A percentile compares a stretch with the other conserved stretches of the same genome.
These are phyloP conservation scores for Colletotrichum lupini DNA, from an alignment of 2,329 filamentous ascomycete genomes.

Conservation along the genomic window DNA sequence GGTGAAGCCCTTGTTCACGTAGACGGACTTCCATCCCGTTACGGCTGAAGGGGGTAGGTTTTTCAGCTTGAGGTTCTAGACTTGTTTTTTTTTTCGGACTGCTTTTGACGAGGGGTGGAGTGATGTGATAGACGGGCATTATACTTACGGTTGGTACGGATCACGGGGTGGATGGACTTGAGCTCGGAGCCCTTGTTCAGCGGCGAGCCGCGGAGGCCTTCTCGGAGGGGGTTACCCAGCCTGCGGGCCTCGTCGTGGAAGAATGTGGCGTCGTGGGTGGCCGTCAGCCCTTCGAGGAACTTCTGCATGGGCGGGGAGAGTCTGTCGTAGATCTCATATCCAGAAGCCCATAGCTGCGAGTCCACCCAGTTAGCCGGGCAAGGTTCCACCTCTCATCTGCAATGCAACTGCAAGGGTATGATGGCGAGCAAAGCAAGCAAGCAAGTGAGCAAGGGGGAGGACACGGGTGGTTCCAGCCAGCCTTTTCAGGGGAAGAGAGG, in stretches of 20 bases:
- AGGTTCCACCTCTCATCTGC: not conserved
- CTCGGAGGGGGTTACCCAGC: constrained; percentile 57
- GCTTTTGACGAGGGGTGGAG: not conserved
- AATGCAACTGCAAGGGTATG: not conserved
- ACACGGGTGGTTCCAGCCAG: no score
- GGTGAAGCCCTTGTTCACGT: constrained; percentile 62
- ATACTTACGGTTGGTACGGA: constrained; percentile 64
- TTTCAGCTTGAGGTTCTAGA: constrained; percentile 1
- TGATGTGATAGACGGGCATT: no score
- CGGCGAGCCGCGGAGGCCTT: constrained; percentile 61
- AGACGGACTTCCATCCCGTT: constrained; percentile 68
- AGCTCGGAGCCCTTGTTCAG: constrained; percentile 66
- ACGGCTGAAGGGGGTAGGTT: constrained; percentile 46
- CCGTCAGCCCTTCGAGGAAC: constrained; percentile 61
- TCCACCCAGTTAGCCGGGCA: not conserved
- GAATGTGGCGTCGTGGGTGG: constrained; percentile 59
- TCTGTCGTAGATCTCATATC: constrained; percentile 65
- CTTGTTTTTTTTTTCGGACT: not conserved
- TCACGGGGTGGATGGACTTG: constrained; percentile 61
- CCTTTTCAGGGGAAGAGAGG: not conserved
- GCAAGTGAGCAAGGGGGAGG: not conserved
- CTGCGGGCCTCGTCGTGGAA: constrained; percentile 62
- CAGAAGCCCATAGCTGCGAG: constrained; percentile 59
- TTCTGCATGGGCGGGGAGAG: constrained; percentile 59
- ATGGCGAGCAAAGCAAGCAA: not conserved